Evolutionary conservation across 2,329 filamentous ascomycete genomes (phyloP), one percentile per base, ranked within the genome.

Genomic region (Claviceps capensis): DNA sequence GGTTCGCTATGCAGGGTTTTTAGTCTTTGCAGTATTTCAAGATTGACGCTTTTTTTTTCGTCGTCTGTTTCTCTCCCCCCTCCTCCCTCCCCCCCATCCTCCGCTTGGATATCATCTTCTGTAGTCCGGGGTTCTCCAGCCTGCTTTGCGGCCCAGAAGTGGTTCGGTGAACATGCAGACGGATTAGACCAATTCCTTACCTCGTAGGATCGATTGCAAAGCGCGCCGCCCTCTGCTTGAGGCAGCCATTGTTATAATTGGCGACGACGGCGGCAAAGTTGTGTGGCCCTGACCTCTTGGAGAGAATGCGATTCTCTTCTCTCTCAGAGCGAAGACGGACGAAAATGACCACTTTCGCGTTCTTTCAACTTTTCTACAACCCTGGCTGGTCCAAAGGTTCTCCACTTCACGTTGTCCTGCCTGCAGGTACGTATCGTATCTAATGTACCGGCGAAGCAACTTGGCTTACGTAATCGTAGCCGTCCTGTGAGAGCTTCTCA

Each of bases 141-240:
- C 26, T 34, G 30, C 30, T 34, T 11, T 34, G 30, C 30, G 30
- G 30, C 30, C 30, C 30, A 34, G 4, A 5, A 11, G 22, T 19
- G 7, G 11, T 52, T 48, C 38, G 50, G n/a, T 38, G 22, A 43
- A 34, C 30, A 34, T 34, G 30, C 30, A 34, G 30, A 4, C 30
- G 30, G 30, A 34, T 13, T n/a, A n/a, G 22, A 30, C 44, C 44
- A 46, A 34, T 30, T 46, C 26, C 16, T 30, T 62, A 82, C 79
- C 70, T 62, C 71, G 70, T 53, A 81, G 59, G 51, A 75, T 66
- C 57, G 70, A 69, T 60, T 72, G 69, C 54, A 74, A 65, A 62
- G 72, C 72, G 62, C 67, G 71, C 58, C 73, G 65, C 57, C 78
- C 77, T 72, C 78, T 77, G 69, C 77, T 78, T 60, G 76, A 73